phyloP scores from a whole-genome alignment of 2,329 filamentous ascomycete species.

The Fonsecaea nubica region DNA sequence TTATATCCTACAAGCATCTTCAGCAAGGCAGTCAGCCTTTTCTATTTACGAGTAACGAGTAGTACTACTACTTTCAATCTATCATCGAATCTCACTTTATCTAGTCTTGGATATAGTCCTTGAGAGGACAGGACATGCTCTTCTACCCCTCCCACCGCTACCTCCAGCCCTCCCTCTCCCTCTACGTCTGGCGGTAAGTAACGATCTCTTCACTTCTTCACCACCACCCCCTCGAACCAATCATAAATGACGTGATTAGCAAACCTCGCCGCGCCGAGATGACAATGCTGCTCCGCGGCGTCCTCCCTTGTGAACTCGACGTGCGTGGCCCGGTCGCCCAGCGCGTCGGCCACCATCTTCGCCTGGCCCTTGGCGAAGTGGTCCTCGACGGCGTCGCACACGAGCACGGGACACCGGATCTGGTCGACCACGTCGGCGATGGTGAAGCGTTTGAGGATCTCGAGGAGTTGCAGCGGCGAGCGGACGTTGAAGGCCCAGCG shows the following conservation, averaged over 20 bases:
- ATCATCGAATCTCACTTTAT: too few relatives aligned
- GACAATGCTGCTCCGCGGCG: slow-evolving; percentile 40
- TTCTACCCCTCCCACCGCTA: too few relatives aligned
- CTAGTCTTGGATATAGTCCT: too few relatives aligned
- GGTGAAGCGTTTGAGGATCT: slow-evolving; percentile 30
- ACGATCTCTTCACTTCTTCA: slow-evolving; percentile 1
- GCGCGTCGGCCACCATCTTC: slow-evolving; percentile 30
- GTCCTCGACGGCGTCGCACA: slow-evolving; percentile 40
- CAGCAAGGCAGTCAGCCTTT: too few relatives aligned
- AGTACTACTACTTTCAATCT: too few relatives aligned
- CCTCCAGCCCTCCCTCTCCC: too few relatives aligned
- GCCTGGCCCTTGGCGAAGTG: slow-evolving; percentile 36
- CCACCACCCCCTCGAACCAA: slow-evolving; percentile 16
- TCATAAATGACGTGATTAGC: slow-evolving; percentile 22
- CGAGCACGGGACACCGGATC: slow-evolving; percentile 40
- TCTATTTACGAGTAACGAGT: too few relatives aligned
- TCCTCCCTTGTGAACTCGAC: slow-evolving; percentile 33
- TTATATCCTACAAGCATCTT: too few relatives aligned
- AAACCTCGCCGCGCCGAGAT: slow-evolving; percentile 35
- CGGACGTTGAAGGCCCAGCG: slow-evolving; percentile 45
- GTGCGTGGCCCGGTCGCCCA: slow-evolving; percentile 38
- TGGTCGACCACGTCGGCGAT: slow-evolving; percentile 35
- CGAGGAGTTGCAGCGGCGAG: slow-evolving; percentile 43
- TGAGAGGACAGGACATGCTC: too few relatives aligned
- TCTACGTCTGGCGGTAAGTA: neutral